These are phyloP conservation scores for Mycena venus DNA, from an alignment of 768 basidiomycete genomes.

Conservation along the genomic window DNA sequence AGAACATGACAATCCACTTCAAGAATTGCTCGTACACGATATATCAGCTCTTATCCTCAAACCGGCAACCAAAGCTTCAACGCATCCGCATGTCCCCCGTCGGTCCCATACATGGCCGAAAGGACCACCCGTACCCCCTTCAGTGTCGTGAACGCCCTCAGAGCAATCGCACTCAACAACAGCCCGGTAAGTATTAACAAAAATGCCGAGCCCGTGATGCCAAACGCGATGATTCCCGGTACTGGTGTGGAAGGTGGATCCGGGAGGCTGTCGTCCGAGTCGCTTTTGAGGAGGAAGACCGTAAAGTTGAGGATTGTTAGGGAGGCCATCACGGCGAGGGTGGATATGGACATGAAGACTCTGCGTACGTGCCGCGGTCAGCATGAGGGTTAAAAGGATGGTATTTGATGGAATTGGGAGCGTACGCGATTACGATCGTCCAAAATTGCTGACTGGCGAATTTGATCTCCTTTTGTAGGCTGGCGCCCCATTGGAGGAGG, in stretches of 20 bases:
- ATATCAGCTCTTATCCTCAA: not conserved
- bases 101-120: conserved; percentile 16
- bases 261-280: conserved; percentile 4
- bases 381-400: not conserved
- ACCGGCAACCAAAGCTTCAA: conserved; percentile 26
- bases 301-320: conserved; percentile 38
- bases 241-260: not conserved
- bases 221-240: conserved; percentile 29
- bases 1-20: too few species aligned
- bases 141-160: conserved; percentile 15
- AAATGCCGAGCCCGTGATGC: conserved; percentile 24
- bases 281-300: conserved; percentile 34
- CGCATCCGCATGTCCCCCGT: conserved; percentile 9
- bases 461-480: conserved; percentile 32
- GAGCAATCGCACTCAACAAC: conserved; percentile 17
- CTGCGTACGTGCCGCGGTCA: conserved; percentile 7
- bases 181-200: not conserved
- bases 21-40: too few species aligned
- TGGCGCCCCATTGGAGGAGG: conserved; percentile 36
- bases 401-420: not conserved
- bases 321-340: conserved; percentile 32
- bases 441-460: conserved; percentile 42
- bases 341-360: conserved; percentile 29
- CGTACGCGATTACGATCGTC: conserved; percentile 36
- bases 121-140: conserved; percentile 14